Evolutionary conservation across 352 stramenopile genomes (phyloP), one percentile per base, ranked within the genome.

Genomic region (Phytophthora megakarya): DNA sequence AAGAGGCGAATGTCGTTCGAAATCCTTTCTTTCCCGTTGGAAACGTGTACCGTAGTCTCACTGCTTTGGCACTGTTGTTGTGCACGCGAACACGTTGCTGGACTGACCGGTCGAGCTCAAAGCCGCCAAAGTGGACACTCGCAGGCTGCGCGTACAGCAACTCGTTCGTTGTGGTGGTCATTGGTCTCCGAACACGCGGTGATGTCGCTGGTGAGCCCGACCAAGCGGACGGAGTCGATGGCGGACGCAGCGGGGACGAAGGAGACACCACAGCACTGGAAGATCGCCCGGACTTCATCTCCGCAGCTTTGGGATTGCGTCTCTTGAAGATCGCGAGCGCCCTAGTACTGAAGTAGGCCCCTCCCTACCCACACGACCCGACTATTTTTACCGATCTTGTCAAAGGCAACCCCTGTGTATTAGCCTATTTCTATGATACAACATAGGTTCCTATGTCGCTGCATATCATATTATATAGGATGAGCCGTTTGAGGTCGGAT

Each of bases 91-190:
- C 57, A 30, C 77, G 85, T 63, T 96, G 86, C 43, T 78, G 67
- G 64, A 88, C 78, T 19, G 67, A 59, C 43, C 84, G 61, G 5
- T 78, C 73, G 19, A 96, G 72, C 37, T 71, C 61, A 63, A 96
- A 97, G 48, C 89, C 87, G 16, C 88, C 84, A 51, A 97, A 97
- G 66, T 97, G 90, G n/a, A 97, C 72, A 52, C 79, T 89, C n/a
- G 77, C 45, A 5, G 80, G 83, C 35, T 80, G 71, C 13, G 80
- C 65, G 42, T 76, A 88, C 15, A 91, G 66, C 18, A 89, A 50
- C 33, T 70, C 54, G 59, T 75, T 57, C 1, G 61, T 67, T 1
- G 48, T 65, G 18, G 59, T 59, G n/a, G 65, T 47, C 42, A 63
- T 72, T 16, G 67, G 61, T 43, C 54, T 48, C 21, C 63, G 67